Percentiles rank a stretch among this genome's conserved stretches.
These are phyloP conservation scores for Areca catechu DNA, from an alignment of 176 grass and related monocot species.

Conservation along the genomic window DNA sequence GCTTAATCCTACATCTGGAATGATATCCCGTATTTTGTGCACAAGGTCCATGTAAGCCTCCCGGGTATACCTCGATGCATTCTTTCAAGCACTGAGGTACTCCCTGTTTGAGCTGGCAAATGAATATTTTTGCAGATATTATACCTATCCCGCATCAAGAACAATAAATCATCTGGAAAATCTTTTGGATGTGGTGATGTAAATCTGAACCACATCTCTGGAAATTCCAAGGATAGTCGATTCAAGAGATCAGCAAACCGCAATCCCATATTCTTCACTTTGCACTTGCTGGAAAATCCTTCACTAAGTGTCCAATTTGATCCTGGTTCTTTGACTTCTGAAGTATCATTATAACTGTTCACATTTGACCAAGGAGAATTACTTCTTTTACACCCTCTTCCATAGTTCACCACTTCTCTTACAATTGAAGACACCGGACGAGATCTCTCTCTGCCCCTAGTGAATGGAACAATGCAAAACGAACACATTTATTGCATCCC, in stretches of 20 bases:
- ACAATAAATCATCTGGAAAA: conserved; percentile 75
- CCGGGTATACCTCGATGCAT: conserved; percentile 79
- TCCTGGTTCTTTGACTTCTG: conserved; percentile 52
- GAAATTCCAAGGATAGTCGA: conserved; percentile 66
- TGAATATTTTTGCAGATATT: conserved; percentile 91
- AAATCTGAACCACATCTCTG: conserved; percentile 95
- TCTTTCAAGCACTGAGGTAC: conserved; percentile 60
- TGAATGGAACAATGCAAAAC: conserved; percentile 97
- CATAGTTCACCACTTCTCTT: conserved; percentile 77
- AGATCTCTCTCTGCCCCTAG: conserved; percentile 90
- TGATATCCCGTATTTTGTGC: conserved; percentile 62
- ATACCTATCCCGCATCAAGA: conserved; percentile 88
- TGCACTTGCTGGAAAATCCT: conserved; percentile 77
- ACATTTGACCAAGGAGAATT: conserved; percentile 98
- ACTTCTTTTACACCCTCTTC: conserved; percentile 77
- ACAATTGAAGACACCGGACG: conserved; percentile 82
- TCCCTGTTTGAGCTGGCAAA: conserved; percentile 88
- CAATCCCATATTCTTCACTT: conserved; percentile 65
- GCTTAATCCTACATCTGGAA: conserved; percentile 88
- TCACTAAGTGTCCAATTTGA: conserved; percentile 72
- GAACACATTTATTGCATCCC: conserved; percentile 99
- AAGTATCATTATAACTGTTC: conserved; percentile 93
- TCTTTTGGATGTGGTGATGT: conserved; percentile 95
- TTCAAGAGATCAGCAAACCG: conserved; percentile 86
- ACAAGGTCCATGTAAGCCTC: conserved; percentile 96